phyloP scores from a whole-genome alignment of 805 yeast genomes.

The Candida oleophila region DNA sequence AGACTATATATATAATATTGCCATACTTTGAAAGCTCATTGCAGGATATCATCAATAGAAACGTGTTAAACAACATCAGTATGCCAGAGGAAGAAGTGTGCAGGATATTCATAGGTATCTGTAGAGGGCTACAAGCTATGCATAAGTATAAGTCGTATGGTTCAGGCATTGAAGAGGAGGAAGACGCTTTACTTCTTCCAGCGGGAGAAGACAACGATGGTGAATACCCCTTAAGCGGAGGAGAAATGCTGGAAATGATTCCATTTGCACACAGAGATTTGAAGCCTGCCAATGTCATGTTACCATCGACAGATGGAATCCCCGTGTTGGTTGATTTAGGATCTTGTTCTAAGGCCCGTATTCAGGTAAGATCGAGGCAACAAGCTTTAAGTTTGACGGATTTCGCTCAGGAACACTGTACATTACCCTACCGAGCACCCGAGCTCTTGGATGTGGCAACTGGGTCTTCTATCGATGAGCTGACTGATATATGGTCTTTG shows the following conservation, averaged over 20 bases:
- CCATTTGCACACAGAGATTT: conserved; percentile 86
- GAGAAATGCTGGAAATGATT: conserved; percentile 54
- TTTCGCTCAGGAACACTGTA: conserved; percentile 78
- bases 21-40: conserved; percentile 75
- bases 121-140: conserved; percentile 73
- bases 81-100: conserved; percentile 67
- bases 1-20: conserved; percentile 71
- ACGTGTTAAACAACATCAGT: conserved; percentile 52
- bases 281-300: conserved; percentile 87
- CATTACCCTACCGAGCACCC: conserved; percentile 87
- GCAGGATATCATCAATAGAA: conserved; percentile 73
- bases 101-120: conserved; percentile 61
- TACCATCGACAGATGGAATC: conserved; percentile 59
- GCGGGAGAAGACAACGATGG: conserved; percentile 30
- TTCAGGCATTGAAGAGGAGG: conserved; percentile 20
- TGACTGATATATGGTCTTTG: conserved; percentile 86
- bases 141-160: conserved; percentile 53
- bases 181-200: conserved; percentile 22
- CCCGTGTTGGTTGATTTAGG: conserved; percentile 88
- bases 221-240: conserved; percentile 18
- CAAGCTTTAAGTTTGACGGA: conserved; percentile 79
- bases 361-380: conserved; percentile 54
- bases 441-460: conserved; percentile 78
- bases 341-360: conserved; percentile 65
- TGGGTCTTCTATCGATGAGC: conserved; percentile 63